phyloP scores from a whole-genome alignment of 164 flowering plant species.

The Magnolia officinalis region DNA sequence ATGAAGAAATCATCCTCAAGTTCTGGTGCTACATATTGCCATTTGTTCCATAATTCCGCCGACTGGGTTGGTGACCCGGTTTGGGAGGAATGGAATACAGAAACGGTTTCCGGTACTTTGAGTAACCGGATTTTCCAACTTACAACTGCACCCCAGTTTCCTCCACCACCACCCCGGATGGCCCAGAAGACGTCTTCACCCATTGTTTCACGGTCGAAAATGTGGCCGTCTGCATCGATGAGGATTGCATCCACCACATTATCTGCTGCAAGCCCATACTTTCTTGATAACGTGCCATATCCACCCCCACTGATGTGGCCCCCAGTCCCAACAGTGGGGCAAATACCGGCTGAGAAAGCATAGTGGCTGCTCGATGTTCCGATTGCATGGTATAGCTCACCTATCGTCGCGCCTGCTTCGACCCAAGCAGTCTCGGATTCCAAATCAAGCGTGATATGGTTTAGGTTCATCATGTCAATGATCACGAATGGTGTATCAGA shows the following conservation, averaged over 20 bases:
- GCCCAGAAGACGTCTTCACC: constrained; percentile 30
- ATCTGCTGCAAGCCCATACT: constrained; percentile 12
- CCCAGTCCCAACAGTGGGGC: constrained; percentile 6
- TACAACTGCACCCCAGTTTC: constrained; percentile 12
- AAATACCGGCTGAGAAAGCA: constrained; percentile 8
- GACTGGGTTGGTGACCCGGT: neutral
- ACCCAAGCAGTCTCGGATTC: constrained; percentile 6
- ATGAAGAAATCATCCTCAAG: constrained; percentile 8
- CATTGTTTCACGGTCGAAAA: constrained; percentile 18
- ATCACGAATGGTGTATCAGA: constrained; percentile 3
- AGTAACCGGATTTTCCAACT: constrained; percentile 14
- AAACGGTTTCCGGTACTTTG: constrained; percentile 14
- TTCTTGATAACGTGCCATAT: constrained; percentile 1
- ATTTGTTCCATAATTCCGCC: constrained; percentile 4
- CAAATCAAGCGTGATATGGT: neutral
- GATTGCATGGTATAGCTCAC: constrained; percentile 3
- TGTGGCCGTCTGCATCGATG: constrained; percentile 10
- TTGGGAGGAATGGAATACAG: constrained; percentile 9
- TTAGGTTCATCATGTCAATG: constrained; percentile 11
- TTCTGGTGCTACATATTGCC: constrained; percentile 9
- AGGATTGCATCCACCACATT: constrained; percentile 17
- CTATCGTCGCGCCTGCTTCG: constrained; percentile 1
- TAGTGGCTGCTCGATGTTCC: neutral
- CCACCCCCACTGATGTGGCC: constrained; percentile 13
- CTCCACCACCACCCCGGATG: constrained; percentile 22